These are phyloP conservation scores for Platanus orientalis DNA, from an alignment of 164 flowering plant species.

Conservation along the genomic window DNA sequence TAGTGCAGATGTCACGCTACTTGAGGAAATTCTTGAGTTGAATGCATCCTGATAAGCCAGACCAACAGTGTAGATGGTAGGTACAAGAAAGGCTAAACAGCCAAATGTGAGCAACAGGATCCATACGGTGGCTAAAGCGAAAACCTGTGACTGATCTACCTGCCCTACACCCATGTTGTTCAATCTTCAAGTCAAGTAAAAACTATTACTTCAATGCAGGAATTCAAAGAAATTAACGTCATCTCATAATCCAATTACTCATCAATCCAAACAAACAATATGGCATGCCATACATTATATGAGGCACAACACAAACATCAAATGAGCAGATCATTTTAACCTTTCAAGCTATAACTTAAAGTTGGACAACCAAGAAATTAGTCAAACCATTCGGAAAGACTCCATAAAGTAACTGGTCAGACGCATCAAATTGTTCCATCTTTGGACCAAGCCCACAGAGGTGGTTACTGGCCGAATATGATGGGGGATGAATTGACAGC, in stretches of 20 bases:
- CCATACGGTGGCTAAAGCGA: conserved; percentile 85
- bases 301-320: background rate
- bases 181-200: conserved; percentile 23
- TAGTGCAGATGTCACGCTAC: conserved; percentile 29
- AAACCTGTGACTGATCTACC: conserved; percentile 90
- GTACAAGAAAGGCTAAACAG: conserved; percentile 57
- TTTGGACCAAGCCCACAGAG: background rate
- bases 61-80: conserved; percentile 45
- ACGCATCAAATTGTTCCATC: too few relatives aligned
- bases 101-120: conserved; percentile 66
- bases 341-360: background rate
- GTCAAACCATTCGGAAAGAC: background rate
- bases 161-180: conserved; percentile 75
- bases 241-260: background rate
- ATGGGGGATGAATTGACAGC: too few relatives aligned
- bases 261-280: background rate
- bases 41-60: conserved; percentile 56
- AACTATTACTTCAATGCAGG: background rate
- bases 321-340: background rate
- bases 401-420: background rate
- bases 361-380: background rate
- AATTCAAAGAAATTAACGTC: conserved; percentile 1
- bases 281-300: background rate
- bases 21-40: conserved; percentile 31
- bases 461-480: too few relatives aligned